Evolutionary conservation across 192 early-diverging fungal species (phyloP), one percentile per base, ranked within the genome.

Genomic region (Martensiomyces pterosporus): DNA sequence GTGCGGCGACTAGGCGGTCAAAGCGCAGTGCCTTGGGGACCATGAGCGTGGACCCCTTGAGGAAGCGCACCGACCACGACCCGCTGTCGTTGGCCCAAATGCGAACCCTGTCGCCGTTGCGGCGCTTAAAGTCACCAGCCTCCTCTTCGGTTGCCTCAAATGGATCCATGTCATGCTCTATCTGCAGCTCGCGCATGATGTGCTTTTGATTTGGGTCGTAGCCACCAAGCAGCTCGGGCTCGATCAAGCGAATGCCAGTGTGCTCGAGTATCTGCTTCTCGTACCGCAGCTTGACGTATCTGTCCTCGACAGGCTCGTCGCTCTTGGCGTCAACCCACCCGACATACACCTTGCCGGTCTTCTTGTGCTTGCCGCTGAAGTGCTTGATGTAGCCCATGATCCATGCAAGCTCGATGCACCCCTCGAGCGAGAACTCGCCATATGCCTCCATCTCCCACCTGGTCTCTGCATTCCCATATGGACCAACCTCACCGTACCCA

Each of bases 1-100:
- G 92, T 29, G 87, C 94, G 67, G 88, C 92, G 18, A 92, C 91
- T 32, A 74, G 48, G n/a, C 93, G 84, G 74, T 94, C 90, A 49
- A 94, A 93, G 46, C 83, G 84, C 46, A 97, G 82, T 8, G 94
- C 94, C 79, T 94, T 95, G 68, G 92, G 91, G 15, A 97, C 79
- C 75, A 84, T 85, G 33, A 97, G 66, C 50, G 79, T 85, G 33
- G 92, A 86, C 49, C 91, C 91, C 79, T 87, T 89, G 57, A 80
- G 82, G 53, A 97, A 76, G 26, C 78, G 81, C 55, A 94, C 90
- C 19, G 76, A 80, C 82, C 79, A 91, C 49, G 83, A 80, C 47
- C 81, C 87, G 59, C 41, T 51, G 4, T 8, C 34, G 9, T 51
- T 52, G 16, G 18, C 44, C 70, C 70, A 74, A 12, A 50, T 86